Evolutionary conservation across 192 early-diverging fungal species (phyloP), one percentile per base, ranked within the genome.

Genomic region (Mortierella hygrophila): DNA sequence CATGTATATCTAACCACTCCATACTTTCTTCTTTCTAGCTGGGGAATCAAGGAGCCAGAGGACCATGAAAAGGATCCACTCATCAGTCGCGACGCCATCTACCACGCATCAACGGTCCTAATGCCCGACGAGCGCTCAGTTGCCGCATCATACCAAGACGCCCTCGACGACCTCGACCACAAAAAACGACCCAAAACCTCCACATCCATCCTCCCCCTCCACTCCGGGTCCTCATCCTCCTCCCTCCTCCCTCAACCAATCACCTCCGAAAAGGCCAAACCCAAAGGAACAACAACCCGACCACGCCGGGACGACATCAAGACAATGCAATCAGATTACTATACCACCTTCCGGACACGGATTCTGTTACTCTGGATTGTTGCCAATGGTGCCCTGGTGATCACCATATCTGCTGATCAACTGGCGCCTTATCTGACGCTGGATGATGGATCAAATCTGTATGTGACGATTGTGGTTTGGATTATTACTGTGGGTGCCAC

Each of bases 41-140:
- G 83, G 83, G 83, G 83, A 42, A 85, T 85, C 70, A 85, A 85
- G 44, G 83, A 85, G 29, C 83, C 83, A 65, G 83, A 85, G n/a
- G 83, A 85, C 49, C 78, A 68, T 65, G 83, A 85, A 55, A 85
- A 80, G 65, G 83, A 85, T 20, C 83, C 83, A 4, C 55, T 85
- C 5, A 85, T 85, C 29, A 80, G 83, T 65, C 83, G 83, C 0
- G 83, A 85, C 32, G 83, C 78, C 11, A 85, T 85, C 42, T 85
- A 85, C 71, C 83, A 85, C 60, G 83, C 83, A 2, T 85, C 83
- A 6, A 85, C 83, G 37, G 83, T 85, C 18, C 74, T 85, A 35
- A 80, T 85, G 83, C 83, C 83, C 6, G 83, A 85, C n/a, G 83
- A 85, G 3, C 73, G 76, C 13, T 79, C 37, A 18, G 83, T 85